phyloP scores from a whole-genome alignment of 2,329 filamentous ascomycete species.

The Fusarium sp. region DNA sequence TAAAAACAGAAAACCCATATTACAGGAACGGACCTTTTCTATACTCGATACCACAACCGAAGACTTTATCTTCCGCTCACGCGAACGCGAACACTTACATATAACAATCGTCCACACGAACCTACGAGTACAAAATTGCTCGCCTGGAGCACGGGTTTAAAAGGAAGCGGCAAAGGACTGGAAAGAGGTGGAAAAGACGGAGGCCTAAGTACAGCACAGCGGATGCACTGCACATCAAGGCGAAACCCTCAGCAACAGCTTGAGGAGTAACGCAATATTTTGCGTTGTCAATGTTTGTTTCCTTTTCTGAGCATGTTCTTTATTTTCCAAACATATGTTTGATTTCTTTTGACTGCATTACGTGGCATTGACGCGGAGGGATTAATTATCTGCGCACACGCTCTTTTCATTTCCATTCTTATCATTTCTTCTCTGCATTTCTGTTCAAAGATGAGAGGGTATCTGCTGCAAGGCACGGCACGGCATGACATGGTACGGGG shows the following conservation, averaged over 20 bases:
- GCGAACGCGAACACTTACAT: conserved; percentile 49
- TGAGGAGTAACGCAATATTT: conserved; percentile 31
- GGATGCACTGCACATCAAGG: conserved; percentile 16
- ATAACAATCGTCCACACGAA: conserved; percentile 38
- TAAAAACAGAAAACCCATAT: conserved; percentile 6
- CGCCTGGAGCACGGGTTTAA: conserved; percentile 5
- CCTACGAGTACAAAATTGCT: conserved; percentile 19
- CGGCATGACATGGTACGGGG: conserved; percentile 11
- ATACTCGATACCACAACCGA: conserved; percentile 44
- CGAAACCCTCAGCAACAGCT: conserved; percentile 26
- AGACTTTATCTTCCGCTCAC: conserved; percentile 54
- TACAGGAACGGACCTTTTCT: conserved; percentile 32
- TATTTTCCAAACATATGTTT: conserved; percentile 28
- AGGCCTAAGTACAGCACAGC: conserved; percentile 11
- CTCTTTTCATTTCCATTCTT: conserved; percentile 36
- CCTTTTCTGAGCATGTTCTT: conserved; percentile 32
- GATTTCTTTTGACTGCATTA: conserved; percentile 27
- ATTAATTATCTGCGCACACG: conserved; percentile 37
- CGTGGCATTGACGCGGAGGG: conserved; percentile 33
- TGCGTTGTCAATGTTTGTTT: conserved; percentile 32
- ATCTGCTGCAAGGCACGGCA: conserved; percentile 49
- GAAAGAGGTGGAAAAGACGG: conserved; percentile 18
- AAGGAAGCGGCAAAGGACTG: conserved; percentile 16
- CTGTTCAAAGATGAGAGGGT: conserved; percentile 41
- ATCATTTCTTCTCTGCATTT: conserved; percentile 28